Evolutionary conservation across 164 flowering plant species (phyloP).

Genomic region (Aristolochia fimbriata): DNA sequence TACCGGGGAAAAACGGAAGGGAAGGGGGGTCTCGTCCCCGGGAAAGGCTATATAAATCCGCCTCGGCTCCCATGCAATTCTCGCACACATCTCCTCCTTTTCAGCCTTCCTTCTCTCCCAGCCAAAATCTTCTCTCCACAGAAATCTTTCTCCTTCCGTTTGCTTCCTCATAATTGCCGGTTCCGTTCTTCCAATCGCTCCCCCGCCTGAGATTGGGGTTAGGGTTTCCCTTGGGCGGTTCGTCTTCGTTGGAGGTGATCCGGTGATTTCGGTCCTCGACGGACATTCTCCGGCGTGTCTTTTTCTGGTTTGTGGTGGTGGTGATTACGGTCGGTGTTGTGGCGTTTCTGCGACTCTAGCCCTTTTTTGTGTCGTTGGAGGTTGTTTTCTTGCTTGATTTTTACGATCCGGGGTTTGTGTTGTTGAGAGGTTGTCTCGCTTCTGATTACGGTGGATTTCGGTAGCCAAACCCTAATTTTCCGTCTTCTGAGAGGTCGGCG

Average conservation of each 20-base stretch:
- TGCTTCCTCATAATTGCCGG: slow-evolving; percentile 11
- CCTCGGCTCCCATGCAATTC: slow-evolving; percentile 49
- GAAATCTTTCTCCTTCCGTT: slow-evolving; percentile 1
- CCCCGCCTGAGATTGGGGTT: too few relatives aligned
- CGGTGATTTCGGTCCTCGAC: too few relatives aligned
- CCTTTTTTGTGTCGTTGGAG: neutral
- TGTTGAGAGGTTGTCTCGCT: neutral
- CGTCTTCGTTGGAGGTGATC: neutral
- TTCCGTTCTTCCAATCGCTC: neutral
- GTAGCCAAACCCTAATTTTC: neutral
- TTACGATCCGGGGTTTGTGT: slow-evolving; percentile 4
- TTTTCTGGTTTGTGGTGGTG: too few relatives aligned
- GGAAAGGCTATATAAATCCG: slow-evolving; percentile 39
- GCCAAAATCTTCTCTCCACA: slow-evolving; percentile 1
- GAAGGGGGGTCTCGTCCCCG: neutral
- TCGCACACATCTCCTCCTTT: slow-evolving; percentile 31
- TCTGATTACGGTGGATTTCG: neutral
- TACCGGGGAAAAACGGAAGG: neutral
- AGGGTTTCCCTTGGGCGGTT: neutral
- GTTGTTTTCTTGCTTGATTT: neutral
- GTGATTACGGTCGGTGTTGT: too few relatives aligned
- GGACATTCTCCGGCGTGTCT: too few relatives aligned
- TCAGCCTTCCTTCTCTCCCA: neutral
- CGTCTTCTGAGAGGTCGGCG: slow-evolving; percentile 50
- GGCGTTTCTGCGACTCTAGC: neutral